These are phyloP conservation scores for Bonia amplexicaulis DNA, from an alignment of 176 grass and related monocot genomes.

Conservation along the genomic window DNA sequence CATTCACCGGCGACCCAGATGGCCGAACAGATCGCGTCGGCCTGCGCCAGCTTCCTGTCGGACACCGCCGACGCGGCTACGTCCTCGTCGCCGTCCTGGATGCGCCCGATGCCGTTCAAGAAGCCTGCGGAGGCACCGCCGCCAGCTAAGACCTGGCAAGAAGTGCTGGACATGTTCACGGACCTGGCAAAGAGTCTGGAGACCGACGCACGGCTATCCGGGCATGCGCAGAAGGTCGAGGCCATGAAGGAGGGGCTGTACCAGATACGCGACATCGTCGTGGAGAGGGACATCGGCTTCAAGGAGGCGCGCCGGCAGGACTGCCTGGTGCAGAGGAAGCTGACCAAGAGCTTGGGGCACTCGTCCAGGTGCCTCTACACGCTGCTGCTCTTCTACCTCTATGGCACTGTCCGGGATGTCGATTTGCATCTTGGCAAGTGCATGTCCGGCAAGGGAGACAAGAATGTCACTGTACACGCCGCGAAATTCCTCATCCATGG, in stretches of 20 bases:
- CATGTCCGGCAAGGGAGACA: constrained; percentile 23
- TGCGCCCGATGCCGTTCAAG: constrained; percentile 51
- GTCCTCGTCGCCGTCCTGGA: constrained; percentile 60
- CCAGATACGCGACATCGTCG: constrained; percentile 59
- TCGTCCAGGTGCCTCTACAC: constrained; percentile 77
- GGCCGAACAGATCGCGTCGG: constrained; percentile 59
- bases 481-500: constrained; percentile 31
- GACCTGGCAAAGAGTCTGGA: constrained; percentile 60
- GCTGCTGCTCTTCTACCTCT: constrained; percentile 78
- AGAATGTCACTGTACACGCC: constrained; percentile 36
- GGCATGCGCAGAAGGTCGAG: constrained; percentile 55
- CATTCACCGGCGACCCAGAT: constrained; percentile 36
- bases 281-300: constrained; percentile 64
- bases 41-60: constrained; percentile 46
- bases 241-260: constrained; percentile 72
- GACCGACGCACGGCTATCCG: constrained; percentile 25
- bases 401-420: constrained; percentile 57
- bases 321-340: constrained; percentile 66
- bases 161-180: constrained; percentile 75
- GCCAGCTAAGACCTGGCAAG: constrained; percentile 60
- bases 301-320: constrained; percentile 74
- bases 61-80: constrained; percentile 23
- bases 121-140: constrained; percentile 24
- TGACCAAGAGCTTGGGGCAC: constrained; percentile 66
- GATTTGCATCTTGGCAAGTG: constrained; percentile 46